Evolutionary conservation across 1,284 basidiomycete genomes (phyloP), one percentile per base, ranked within the genome.

Genomic region (Microstroma glucosiphilum): DNA sequence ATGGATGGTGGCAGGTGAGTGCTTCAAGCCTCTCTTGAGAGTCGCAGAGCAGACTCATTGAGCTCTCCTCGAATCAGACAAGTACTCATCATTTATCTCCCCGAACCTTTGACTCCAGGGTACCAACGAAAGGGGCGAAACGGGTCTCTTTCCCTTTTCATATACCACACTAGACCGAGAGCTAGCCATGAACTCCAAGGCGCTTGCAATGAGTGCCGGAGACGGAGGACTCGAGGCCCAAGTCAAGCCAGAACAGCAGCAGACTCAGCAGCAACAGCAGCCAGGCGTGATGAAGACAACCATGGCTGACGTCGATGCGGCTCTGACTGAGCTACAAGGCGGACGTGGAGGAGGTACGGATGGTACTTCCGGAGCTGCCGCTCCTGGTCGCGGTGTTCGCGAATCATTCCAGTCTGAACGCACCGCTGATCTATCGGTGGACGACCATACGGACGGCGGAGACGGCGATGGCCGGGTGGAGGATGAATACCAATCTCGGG

Each of bases 1-100:
- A 98, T 80, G 94, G 94, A n/a, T 98, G 94, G 94, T 97, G 91
- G 91, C 88, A 91, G 86, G 92, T 92, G 74, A 80, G 89, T 83
- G 1, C 21, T 48, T 3, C 17, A 48, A 4, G 17, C 15, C 12
- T 21, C 4, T 21, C 43, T 21, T 48, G 17, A 17, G 17, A 48
- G 3, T 3, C 13, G 43, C 30, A 37, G 30, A 37, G 30, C 30
- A 37, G 30, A 9, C 4, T 37, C 30, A n/a, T 48, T 12, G 43
- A 48, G 17, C 43, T 6, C 43, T 21, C 43, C 12, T 48, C 43
- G 6, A 6, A 48, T 21, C 6, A 6, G 12, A 3, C 9, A 37
- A 37, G 9, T 37, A 4, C 30, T 9, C 4, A 9, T 9, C 3
- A 3, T 37, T 9, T 37, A 3, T 37, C 30, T 37, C 43, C 43